These are phyloP conservation scores for Seiridium unicorne DNA, from an alignment of 2,329 filamentous ascomycete genomes.

Conservation along the genomic window DNA sequence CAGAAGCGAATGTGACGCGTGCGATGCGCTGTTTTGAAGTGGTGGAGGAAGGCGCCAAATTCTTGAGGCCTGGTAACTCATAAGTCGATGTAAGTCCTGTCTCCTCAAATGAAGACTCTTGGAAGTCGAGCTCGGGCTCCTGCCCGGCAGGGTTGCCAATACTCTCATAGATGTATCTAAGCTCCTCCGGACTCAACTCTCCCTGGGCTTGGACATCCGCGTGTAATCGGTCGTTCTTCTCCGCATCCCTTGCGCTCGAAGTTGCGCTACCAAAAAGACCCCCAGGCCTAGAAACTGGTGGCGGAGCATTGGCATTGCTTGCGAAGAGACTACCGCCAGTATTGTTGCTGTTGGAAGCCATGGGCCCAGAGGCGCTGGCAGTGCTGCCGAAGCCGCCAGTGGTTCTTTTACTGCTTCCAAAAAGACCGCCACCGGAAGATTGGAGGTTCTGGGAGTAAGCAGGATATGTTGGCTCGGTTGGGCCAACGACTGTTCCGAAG, in stretches of 20 bases:
- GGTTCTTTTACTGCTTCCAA: neutral
- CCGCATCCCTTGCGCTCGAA: neutral
- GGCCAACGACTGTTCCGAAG: neutral
- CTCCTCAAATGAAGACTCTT: conserved; percentile 57
- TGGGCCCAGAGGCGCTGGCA: neutral
- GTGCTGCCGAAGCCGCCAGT: no score
- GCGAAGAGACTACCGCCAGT: neutral
- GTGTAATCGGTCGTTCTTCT: neutral
- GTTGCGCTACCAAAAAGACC: neutral
- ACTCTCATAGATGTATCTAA: neutral
- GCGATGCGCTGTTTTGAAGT: conserved; percentile 59
- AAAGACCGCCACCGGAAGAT: neutral
- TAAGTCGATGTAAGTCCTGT: conserved; percentile 60
- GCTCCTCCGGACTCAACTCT: neutral
- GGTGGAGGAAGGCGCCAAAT: conserved; percentile 48
- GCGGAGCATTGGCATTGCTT: no score
- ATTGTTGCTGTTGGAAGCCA: neutral
- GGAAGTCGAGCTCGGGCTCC: conserved; percentile 37
- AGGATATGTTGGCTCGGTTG: neutral
- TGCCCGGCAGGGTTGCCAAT: conserved; percentile 18
- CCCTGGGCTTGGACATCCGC: neutral
- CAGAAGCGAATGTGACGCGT: conserved; percentile 46
- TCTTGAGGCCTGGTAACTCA: conserved; percentile 58
- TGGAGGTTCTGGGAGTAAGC: neutral
- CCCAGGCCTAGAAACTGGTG: neutral